phyloP scores from a whole-genome alignment of 192 early-diverging fungal genomes.

The Coemansia sp. region DNA sequence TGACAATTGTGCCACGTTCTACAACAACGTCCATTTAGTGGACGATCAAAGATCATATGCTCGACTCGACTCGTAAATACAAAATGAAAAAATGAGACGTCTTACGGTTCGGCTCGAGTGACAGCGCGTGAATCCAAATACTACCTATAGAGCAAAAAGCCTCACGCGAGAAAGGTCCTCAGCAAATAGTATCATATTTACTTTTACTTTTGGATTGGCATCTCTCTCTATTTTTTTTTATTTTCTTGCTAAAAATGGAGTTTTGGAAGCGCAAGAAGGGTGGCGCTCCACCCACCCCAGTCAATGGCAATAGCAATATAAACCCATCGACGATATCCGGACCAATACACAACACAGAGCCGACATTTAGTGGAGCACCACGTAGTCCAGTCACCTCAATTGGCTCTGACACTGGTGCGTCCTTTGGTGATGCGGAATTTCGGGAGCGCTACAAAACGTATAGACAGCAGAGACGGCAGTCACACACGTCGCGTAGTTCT shows the following conservation, averaged over 20 bases:
- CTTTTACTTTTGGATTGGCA: not conserved
- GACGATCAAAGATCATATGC: not conserved
- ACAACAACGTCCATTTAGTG: too few species aligned
- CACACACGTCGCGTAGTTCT: slow-evolving; percentile 47
- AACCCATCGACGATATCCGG: slow-evolving; percentile 45
- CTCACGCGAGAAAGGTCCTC: not conserved
- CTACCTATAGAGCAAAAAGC: not conserved
- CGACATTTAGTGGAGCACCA: slow-evolving; percentile 1
- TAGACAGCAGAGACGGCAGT: slow-evolving; percentile 49
- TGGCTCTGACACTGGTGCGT: slow-evolving; percentile 1
- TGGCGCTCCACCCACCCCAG: slow-evolving; percentile 10
- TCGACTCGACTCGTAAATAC: not conserved
- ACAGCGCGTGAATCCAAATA: not conserved
- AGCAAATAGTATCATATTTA: not conserved
- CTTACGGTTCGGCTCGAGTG: not conserved
- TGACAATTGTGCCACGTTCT: slow-evolving; percentile 17
- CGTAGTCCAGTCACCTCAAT: slow-evolving; percentile 2
- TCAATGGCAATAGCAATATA: slow-evolving; percentile 20
- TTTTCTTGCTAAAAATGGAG: slow-evolving; percentile 28
- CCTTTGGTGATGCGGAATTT: slow-evolving; percentile 39
- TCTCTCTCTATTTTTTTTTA: not conserved
- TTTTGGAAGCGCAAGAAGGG: slow-evolving; percentile 58
- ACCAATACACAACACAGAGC: slow-evolving; percentile 53
- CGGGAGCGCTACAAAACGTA: slow-evolving; percentile 50
- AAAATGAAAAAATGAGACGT: not conserved